phyloP scores from a whole-genome alignment of 2,329 filamentous ascomycete genomes.

The Trichoderma arundinaceum region DNA sequence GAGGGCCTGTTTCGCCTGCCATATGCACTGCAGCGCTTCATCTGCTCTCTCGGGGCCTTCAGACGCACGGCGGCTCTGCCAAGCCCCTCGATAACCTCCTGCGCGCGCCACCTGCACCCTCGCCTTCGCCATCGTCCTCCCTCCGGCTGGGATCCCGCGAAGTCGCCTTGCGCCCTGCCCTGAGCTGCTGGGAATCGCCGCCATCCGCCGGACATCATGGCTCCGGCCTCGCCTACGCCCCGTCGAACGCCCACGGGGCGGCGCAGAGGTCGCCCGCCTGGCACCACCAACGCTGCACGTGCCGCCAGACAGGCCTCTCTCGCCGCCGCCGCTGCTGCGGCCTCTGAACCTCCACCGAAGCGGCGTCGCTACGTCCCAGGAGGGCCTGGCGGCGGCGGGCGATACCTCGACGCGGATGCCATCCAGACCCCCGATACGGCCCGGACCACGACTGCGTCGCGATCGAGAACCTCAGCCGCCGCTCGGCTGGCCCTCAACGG shows the following conservation, averaged over 20 bases:
- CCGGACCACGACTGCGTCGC: conserved; percentile 53
- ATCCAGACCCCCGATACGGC: conserved; percentile 59
- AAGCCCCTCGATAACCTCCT: conserved; percentile 40
- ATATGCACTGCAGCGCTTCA: conserved; percentile 34
- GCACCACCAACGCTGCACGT: conserved; percentile 50
- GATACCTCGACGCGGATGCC: conserved; percentile 77
- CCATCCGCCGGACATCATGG: conserved; percentile 37
- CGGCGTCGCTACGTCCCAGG: conserved; percentile 82
- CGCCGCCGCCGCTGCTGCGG: conserved; percentile 41
- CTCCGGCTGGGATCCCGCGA: neutral
- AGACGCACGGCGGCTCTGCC: conserved; percentile 38
- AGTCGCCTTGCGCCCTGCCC: conserved; percentile 14
- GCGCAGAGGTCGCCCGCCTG: conserved; percentile 55
- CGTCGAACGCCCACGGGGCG: conserved; percentile 51
- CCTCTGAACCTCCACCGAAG: conserved; percentile 69
- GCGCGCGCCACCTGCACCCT: conserved; percentile 38
- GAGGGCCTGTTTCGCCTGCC: conserved; percentile 35
- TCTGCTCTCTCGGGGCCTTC: conserved; percentile 33
- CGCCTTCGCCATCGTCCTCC: neutral
- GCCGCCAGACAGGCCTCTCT: conserved; percentile 47
- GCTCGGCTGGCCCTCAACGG: conserved; percentile 53
- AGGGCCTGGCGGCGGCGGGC: conserved; percentile 82
- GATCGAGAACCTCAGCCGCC: conserved; percentile 52
- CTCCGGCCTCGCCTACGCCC: conserved; percentile 48
- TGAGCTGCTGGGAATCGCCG: conserved; percentile 11